phyloP scores from a whole-genome alignment of 140 eudicot species.

The Anethum foeniculum region DNA sequence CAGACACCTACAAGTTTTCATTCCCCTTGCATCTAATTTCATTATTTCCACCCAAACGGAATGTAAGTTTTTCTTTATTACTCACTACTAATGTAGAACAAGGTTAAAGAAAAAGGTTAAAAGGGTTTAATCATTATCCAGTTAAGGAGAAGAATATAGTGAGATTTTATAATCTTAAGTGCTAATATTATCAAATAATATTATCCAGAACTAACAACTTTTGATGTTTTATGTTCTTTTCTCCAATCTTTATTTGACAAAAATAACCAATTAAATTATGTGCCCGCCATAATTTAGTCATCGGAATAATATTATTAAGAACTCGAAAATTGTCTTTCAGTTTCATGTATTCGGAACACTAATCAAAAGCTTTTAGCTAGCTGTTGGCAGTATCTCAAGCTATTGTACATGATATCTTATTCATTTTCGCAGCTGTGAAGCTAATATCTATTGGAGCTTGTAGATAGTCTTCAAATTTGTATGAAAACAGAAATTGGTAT shows the following conservation, averaged over 20 bases:
- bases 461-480: background rate
- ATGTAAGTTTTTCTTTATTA: background rate
- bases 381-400: background rate
- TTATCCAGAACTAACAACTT: too few species aligned
- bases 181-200: background rate
- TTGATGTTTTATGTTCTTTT: background rate
- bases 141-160: background rate
- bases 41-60: background rate
- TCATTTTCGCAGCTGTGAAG: background rate
- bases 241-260: background rate
- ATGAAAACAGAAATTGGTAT: background rate
- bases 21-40: too few species aligned
- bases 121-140: background rate
- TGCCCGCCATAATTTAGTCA: background rate
- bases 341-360: constrained; percentile 30
- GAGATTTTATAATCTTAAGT: background rate
- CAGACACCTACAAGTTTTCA: too few species aligned
- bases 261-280: background rate
- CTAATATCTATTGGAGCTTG: background rate
- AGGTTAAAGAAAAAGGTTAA: background rate
- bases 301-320: background rate
- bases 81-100: background rate
- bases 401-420: background rate
- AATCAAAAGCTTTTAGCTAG: background rate
- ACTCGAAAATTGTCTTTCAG: constrained; percentile 31